phyloP scores from a whole-genome alignment of 108 stramenopile species.

The Cyclostephanos invisitatus region DNA sequence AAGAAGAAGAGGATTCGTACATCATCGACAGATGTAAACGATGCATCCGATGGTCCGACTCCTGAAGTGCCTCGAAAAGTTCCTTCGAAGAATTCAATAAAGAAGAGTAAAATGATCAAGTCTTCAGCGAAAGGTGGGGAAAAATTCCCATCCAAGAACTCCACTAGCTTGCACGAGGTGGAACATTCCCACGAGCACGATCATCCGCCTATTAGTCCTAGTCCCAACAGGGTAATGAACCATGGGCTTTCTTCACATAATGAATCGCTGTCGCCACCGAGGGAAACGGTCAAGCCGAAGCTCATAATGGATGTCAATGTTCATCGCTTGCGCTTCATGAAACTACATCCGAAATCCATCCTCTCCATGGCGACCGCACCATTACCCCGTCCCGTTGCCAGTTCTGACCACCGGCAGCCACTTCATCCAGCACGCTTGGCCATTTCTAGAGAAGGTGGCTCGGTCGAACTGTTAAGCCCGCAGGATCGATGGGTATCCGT shows the following conservation, averaged over 20 bases:
- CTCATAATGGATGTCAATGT: constrained; percentile 59
- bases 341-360: constrained; percentile 59
- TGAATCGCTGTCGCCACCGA: neutral
- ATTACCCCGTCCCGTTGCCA: neutral
- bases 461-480: constrained; percentile 60
- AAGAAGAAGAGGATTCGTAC: neutral
- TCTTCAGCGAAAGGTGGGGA: neutral
- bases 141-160: neutral
- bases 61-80: neutral
- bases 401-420: constrained; percentile 7
- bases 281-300: constrained; percentile 11
- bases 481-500: constrained; percentile 63
- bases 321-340: constrained; percentile 75
- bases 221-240: constrained; percentile 2
- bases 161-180: constrained; percentile 7
- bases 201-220: constrained; percentile 8
- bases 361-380: constrained; percentile 58
- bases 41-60: neutral
- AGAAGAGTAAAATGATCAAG: constrained; percentile 22
- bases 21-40: neutral
- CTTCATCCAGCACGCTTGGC: constrained; percentile 42
- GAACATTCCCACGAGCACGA: constrained; percentile 17
- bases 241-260: neutral
- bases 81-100: too few relatives aligned
- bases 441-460: constrained; percentile 66